Base-by-base conservation (phyloP, 2,329 filamentous ascomycete genomes). In the Alternaria metachromatica region DNA sequence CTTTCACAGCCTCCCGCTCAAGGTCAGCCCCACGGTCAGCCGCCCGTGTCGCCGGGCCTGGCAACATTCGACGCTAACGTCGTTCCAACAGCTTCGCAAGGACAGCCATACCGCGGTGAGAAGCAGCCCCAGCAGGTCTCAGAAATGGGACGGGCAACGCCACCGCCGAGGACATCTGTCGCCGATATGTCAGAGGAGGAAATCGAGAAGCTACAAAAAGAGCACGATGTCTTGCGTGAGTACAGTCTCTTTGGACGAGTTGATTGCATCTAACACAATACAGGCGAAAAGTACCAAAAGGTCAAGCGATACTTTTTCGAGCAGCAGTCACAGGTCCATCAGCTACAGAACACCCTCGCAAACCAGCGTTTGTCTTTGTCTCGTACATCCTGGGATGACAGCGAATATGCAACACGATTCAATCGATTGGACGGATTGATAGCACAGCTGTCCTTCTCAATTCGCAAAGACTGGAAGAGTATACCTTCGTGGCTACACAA, bases 281-380 rank as follows among this genome's bases (percentile, higher is more conserved):
- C 56, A 97, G 94, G 96, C 76, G 89, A 89, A 70, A 99, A 99
- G 83, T 99, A 99, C 80, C 96, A 96, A 80, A 97, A 97, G 78
- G 95, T 99, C 62, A 99, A 99, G 84, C 90, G 94, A 60, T 92
- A 97, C 73, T 99, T 97, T 79, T 98, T 98, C 79, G 96, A 98
- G 68, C 91, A 97, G 72, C 92, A 90, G 69, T 87, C 89, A 18
- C 94, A 97, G 80, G 92, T 98, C 23, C 95, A 97, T 79, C 92
- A 96, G 73, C 86, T 99, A 18, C 96, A 99, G 79, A 98, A 99
- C 79, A 96, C 94, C n/a, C 88, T 99, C 57, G 96, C 96, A 62
- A 96, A 97, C 80, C 96, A 98, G 81, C 91, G 95, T 62, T 90
- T 99, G 80, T 96, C 96, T 4, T 92, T 96, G 77, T 98, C 95